Evolutionary conservation across 768 basidiomycete species (phyloP).

Genomic region (Suillus discolor): DNA sequence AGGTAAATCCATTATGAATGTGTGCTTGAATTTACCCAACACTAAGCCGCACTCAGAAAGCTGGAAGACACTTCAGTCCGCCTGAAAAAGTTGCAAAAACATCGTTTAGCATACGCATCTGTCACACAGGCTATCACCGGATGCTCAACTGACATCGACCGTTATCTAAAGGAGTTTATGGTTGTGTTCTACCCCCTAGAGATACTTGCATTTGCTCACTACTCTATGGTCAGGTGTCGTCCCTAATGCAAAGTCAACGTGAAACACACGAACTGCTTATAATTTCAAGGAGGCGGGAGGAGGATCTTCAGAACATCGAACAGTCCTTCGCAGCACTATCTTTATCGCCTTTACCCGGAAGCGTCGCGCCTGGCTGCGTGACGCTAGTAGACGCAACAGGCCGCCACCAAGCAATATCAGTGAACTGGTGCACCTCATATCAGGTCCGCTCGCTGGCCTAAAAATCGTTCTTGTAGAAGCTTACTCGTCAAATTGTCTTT

Average conservation of each 20-base stretch:
- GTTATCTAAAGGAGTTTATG: neutral
- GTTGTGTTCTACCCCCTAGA: neutral
- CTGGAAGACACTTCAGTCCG: neutral
- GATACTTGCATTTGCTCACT: neutral
- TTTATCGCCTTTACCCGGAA: neutral
- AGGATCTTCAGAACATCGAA: constrained; percentile 10
- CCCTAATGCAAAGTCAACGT: neutral
- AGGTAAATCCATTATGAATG: neutral
- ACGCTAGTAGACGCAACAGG: constrained; percentile 4
- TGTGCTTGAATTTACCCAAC: neutral
- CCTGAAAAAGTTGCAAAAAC: neutral
- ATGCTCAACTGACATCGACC: neutral
- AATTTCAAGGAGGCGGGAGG: neutral
- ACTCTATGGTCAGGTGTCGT: neutral
- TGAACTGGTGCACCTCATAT: constrained; percentile 29
- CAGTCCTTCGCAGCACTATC: neutral
- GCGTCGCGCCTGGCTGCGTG: neutral
- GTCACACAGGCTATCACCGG: neutral
- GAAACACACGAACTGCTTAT: neutral
- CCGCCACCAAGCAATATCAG: constrained; percentile 22
- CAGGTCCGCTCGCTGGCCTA: constrained; percentile 11
- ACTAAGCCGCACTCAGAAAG: neutral
- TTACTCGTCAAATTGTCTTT: neutral
- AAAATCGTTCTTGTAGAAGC: neutral
- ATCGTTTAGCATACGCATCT: neutral